These are phyloP conservation scores for Cercospora brassicicola DNA, from an alignment of 2,329 filamentous ascomycete genomes.

Conservation along the genomic window DNA sequence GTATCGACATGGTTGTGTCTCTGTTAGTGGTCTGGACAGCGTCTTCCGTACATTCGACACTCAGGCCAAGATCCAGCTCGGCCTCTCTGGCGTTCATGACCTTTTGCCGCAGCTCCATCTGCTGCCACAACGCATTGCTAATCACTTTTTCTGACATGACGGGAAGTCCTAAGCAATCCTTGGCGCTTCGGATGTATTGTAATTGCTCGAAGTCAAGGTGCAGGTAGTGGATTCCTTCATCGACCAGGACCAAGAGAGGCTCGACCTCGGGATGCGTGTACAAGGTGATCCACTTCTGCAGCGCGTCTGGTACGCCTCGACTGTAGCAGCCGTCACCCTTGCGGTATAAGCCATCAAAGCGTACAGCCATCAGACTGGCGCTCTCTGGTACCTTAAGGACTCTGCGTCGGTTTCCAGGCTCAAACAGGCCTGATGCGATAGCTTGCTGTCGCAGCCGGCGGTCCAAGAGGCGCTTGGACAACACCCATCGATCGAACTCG, in stretches of 20 bases:
- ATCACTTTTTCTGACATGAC: constrained; percentile 58
- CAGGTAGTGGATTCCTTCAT: constrained; percentile 61
- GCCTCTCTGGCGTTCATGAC: constrained; percentile 55
- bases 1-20: constrained; percentile 35
- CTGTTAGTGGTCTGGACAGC: constrained; percentile 18
- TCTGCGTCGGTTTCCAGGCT: constrained; percentile 45
- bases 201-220: constrained; percentile 61
- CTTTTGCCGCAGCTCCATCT: constrained; percentile 57
- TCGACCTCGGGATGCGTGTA: constrained; percentile 58
- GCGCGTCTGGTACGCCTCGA: constrained; percentile 45
- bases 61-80: constrained; percentile 56
- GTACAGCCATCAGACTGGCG: constrained; percentile 52
- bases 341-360: constrained; percentile 56
- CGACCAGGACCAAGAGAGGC: constrained; percentile 56
- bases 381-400: constrained; percentile 51
- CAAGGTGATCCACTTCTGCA: constrained; percentile 52
- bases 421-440: constrained; percentile 50
- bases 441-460: constrained; percentile 51
- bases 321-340: constrained; percentile 44
- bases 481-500: constrained; percentile 60
- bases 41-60: constrained; percentile 44
- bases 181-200: constrained; percentile 54
- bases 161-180: constrained; percentile 56
- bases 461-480: constrained; percentile 56
- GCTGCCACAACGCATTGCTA: constrained; percentile 58